Evolutionary conservation across 1,139 yeast species (phyloP), one percentile per base, ranked within the genome.

Genomic region (Zygosaccharomyces pseudobailii): DNA sequence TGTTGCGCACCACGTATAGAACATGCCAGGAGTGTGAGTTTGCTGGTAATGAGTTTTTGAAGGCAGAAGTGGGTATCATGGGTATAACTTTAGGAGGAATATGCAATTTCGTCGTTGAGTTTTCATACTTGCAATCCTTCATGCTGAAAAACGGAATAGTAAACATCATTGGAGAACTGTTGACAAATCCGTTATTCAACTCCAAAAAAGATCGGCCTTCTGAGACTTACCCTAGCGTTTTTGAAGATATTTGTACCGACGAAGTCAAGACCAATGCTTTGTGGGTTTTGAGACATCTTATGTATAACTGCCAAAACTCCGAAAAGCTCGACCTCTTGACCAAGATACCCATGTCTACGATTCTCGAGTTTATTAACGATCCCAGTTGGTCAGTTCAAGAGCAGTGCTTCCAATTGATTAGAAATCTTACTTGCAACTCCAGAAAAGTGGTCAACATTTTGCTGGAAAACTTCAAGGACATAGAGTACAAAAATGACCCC

Each of bases 41-140:
- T 28, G 59, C 62, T 3, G 65, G 66, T 5, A 46, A 48, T 27
- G 55, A 52, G 6, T 61, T 63, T 42, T 45, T 55, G 35, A 46
- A 43, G 30, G 65, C 68, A 13, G 75, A 78, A 51, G 65, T 62
- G 17, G 61, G 59, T 36, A 54, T 75, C 35, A 69, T 76, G 49
- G 74, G 84, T 0, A 75, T 84, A 5, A 74, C 83, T 2, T 71
- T 87, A 62, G 87, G 94, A 2, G 76, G 82, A 3, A 67, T 87
- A 23, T 86, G 95, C 36, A 89, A 89, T 61, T 73, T 87, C 46
- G 80, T 87, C 8, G 74, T 88, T 27, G 96, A 88, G 53, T 88
- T 87, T 63, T 82, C 90, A 46, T 85, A 92, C 1, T 71, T 87
- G 55, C 76, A 87, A 45, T 71, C 75, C 41, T 74, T 74, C 42